Evolutionary conservation across 163 green algal genomes (phyloP).

Genomic region (Coccomyxa subellipsoidea): DNA sequence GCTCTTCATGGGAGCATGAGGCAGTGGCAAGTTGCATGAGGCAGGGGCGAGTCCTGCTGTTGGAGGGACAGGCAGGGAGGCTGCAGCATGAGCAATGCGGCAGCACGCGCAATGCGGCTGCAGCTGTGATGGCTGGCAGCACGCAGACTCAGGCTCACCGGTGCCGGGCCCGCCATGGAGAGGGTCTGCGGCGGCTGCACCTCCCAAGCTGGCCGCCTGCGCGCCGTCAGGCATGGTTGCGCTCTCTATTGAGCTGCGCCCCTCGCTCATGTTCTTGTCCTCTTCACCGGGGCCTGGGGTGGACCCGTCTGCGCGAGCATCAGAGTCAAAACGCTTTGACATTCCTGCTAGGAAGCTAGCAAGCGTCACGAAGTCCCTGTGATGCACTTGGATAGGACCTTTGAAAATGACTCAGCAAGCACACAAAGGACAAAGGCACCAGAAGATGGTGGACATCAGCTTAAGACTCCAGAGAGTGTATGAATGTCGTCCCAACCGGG

Average conservation of each 20-base stretch:
- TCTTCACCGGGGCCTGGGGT: background rate
- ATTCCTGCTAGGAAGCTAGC: no score
- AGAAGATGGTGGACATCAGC: no score
- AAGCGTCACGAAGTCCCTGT: no score
- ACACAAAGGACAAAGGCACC: no score
- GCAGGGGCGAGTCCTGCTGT: background rate
- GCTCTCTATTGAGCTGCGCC: constrained; percentile 4
- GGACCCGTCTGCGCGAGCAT: background rate
- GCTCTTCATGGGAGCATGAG: background rate
- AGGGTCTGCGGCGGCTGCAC: background rate
- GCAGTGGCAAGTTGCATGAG: background rate
- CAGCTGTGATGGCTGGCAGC: background rate
- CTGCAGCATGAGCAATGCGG: background rate
- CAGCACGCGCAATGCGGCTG: background rate
- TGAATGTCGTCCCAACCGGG: no score
- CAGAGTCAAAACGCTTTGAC: no score
- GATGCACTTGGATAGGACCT: no score
- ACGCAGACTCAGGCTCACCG: background rate
- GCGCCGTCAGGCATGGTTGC: background rate
- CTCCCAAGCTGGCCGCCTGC: background rate
- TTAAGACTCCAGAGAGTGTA: no score
- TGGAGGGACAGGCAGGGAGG: no score
- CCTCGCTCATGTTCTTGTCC: background rate
- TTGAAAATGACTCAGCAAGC: no score
- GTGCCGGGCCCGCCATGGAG: background rate